A percentile compares a stretch with the other conserved stretches of the same genome.
These are phyloP conservation scores for Closterium sp. DNA, from an alignment of 139 green algal species.

Conservation along the genomic window DNA sequence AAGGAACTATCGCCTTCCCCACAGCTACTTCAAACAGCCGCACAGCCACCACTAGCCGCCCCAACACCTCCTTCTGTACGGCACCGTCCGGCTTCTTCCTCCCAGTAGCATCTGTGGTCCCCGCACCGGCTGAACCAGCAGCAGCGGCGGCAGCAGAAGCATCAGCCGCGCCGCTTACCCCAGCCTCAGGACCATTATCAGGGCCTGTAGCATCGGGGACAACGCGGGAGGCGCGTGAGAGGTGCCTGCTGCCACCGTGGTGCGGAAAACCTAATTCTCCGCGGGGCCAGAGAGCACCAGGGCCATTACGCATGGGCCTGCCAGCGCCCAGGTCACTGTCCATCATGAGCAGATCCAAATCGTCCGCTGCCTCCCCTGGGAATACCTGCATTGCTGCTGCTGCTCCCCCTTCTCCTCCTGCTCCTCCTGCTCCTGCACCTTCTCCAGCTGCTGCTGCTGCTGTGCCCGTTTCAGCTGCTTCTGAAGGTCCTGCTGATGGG, in stretches of 20 bases:
- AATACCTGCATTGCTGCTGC: background rate
- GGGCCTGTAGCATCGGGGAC: background rate
- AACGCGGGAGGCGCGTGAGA: background rate
- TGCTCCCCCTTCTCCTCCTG: background rate
- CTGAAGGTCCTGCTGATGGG: background rate
- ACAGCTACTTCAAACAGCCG: constrained; percentile 13
- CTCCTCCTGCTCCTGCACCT: background rate
- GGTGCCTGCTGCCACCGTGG: background rate
- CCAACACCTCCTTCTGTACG: constrained; percentile 20
- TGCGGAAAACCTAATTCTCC: background rate
- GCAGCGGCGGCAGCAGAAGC: background rate
- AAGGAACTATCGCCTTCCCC: constrained; percentile 76
- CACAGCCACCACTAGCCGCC: constrained; percentile 15
- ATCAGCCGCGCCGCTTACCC: background rate
- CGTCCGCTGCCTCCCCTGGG: background rate
- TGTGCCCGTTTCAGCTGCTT: background rate
- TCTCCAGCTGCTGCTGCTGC: background rate
- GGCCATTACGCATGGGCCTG: background rate
- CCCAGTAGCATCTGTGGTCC: background rate
- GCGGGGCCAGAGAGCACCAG: background rate
- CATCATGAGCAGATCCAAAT: background rate
- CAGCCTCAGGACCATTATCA: background rate
- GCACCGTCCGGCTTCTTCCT: constrained; percentile 11
- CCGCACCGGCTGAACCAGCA: background rate
- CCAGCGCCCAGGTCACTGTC: background rate